A percentile compares a stretch with the other conserved stretches of the same genome.
These are phyloP conservation scores for Apiotrichum gracile DNA, from an alignment of 1,284 basidiomycete species.

Conservation along the genomic window DNA sequence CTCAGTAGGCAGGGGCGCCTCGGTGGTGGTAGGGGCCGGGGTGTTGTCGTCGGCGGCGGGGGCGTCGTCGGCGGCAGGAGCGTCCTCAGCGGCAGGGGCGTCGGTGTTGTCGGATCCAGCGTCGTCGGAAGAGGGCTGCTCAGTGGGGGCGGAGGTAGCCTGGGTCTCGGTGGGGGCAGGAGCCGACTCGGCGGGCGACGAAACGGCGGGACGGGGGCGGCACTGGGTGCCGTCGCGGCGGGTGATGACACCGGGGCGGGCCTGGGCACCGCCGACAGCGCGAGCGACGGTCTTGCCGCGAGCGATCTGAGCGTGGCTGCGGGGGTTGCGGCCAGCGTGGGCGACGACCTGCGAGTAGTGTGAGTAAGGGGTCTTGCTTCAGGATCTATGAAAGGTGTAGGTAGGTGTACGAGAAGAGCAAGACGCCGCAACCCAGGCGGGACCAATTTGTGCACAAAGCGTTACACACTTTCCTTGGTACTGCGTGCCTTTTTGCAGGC, in stretches of 20 bases:
- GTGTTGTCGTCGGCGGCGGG: not conserved
- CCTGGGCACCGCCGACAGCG: conserved; percentile 1
- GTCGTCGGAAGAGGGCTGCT: not conserved
- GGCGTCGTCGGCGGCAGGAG: conserved; percentile 8
- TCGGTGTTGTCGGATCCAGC: conserved; percentile 18
- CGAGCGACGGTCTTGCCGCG: not conserved
- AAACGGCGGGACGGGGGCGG: conserved; percentile 28
- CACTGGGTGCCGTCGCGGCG: conserved; percentile 39
- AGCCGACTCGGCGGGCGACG: not conserved
- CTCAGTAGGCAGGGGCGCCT: not conserved
- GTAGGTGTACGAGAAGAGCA: not conserved
- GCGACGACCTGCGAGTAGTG: conserved; percentile 4
- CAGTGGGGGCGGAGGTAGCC: not conserved
- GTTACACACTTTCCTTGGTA: too few species aligned
- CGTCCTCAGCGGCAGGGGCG: conserved; percentile 13
- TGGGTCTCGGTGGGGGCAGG: conserved; percentile 15
- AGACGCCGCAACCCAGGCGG: not conserved
- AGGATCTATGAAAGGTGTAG: not conserved
- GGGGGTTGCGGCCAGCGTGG: conserved; percentile 5
- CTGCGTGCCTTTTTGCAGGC: too few species aligned
- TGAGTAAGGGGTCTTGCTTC: not conserved
- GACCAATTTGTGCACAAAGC: too few species aligned
- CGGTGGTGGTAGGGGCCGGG: not conserved
- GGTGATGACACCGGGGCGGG: not conserved
- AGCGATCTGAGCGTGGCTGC: not conserved